These are phyloP conservation scores for Tulasnella calospora DNA, from an alignment of 768 basidiomycete species.

Conservation along the genomic window DNA sequence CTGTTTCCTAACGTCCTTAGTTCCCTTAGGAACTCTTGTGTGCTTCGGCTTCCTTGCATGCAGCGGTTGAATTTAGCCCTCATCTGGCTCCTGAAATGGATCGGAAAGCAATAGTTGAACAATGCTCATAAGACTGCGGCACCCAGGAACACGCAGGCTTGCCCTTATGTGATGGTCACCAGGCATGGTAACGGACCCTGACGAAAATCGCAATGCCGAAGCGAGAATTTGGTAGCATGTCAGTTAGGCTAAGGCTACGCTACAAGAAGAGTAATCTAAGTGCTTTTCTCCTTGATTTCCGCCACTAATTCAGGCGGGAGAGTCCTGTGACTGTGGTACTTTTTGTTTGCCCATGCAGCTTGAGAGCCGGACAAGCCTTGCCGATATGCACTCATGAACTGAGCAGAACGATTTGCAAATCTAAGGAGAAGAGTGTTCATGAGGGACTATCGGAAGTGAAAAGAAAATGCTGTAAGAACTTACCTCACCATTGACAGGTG, in stretches of 20 bases:
- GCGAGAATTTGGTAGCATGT: too few relatives aligned
- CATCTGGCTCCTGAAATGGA: too few relatives aligned
- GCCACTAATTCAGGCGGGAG: not conserved
- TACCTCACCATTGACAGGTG: slow-evolving; percentile 20
- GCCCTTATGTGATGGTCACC: too few relatives aligned
- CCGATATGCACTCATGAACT: slow-evolving; percentile 34
- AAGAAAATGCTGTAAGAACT: slow-evolving; percentile 27
- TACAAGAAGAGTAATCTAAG: too few relatives aligned
- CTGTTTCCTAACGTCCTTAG: not conserved
- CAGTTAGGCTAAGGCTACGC: too few relatives aligned
- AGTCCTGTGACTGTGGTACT: slow-evolving; percentile 32
- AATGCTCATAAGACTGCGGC: too few relatives aligned
- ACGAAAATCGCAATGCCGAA: too few relatives aligned
- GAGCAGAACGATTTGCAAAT: slow-evolving; percentile 32
- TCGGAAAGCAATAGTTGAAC: slow-evolving; percentile 23
- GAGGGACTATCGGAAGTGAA: not conserved
- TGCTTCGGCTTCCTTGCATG: not conserved
- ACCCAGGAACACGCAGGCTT: too few relatives aligned
- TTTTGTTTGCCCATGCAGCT: slow-evolving; percentile 28
- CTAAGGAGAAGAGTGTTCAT: slow-evolving; percentile 10
- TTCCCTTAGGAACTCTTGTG: not conserved
- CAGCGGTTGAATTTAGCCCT: too few relatives aligned
- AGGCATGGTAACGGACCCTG: too few relatives aligned
- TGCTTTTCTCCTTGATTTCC: not conserved
- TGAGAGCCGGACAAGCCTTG: slow-evolving; percentile 31